phyloP scores from a whole-genome alignment of 164 flowering plant species.

The Paratinospora sagittata region DNA sequence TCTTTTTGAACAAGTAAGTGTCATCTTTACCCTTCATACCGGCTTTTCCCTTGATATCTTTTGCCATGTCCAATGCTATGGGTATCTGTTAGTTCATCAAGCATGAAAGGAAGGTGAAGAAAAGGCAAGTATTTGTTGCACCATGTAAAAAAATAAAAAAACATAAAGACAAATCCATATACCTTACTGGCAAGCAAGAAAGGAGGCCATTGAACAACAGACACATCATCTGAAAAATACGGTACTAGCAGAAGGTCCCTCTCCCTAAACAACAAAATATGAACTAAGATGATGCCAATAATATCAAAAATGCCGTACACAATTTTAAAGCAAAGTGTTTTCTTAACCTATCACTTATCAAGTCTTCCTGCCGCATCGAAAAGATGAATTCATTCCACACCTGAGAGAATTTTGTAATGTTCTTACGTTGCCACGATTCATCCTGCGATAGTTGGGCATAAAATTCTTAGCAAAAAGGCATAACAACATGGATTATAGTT shows the following conservation, averaged over 20 bases:
- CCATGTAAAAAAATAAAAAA: neutral
- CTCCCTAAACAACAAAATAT: conserved; percentile 43
- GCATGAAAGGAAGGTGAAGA: neutral
- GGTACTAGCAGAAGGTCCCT: conserved; percentile 85
- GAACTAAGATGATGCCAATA: conserved; percentile 11
- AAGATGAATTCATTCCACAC: conserved; percentile 91
- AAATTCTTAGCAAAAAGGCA: neutral
- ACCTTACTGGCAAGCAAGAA: conserved; percentile 97
- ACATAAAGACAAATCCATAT: conserved; percentile 6
- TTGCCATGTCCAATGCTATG: conserved; percentile 96
- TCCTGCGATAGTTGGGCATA: conserved; percentile 33
- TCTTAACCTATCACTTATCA: conserved; percentile 64
- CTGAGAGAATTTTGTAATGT: conserved; percentile 74
- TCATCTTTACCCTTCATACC: conserved; percentile 60
- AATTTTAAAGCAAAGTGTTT: conserved; percentile 9
- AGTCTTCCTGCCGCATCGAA: conserved; percentile 74
- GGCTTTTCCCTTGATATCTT: conserved; percentile 67
- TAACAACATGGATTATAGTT: neutral
- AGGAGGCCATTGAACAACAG: conserved; percentile 96
- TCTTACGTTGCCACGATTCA: conserved; percentile 32
- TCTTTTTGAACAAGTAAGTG: conserved; percentile 68
- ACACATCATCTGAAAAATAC: conserved; percentile 46
- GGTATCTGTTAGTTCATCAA: conserved; percentile 60
- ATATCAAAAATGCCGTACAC: neutral
- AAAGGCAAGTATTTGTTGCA: neutral